Evolutionary conservation across 1,284 basidiomycete genomes (phyloP).

Genomic region (Golubevia sp.): DNA sequence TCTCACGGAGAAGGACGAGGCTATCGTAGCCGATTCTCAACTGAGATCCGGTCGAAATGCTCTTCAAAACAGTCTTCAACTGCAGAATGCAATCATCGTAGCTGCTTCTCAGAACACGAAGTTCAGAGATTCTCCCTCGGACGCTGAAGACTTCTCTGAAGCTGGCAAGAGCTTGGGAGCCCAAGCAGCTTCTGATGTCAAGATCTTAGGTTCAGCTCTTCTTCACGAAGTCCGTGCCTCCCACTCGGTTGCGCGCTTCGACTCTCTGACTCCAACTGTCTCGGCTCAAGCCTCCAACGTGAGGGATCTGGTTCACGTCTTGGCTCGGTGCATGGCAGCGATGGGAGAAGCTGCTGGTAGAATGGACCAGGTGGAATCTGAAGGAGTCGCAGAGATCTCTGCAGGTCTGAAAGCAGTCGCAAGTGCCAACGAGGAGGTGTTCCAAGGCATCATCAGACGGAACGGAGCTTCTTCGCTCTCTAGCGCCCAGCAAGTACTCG

Average conservation of each 20-base stretch:
- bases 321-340: background rate
- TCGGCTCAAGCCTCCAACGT: background rate
- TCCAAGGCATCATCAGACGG: background rate
- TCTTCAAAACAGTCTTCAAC: constrained; percentile 38
- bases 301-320: background rate
- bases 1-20: background rate
- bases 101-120: constrained; percentile 38
- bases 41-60: background rate
- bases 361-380: background rate
- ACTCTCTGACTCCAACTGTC: background rate
- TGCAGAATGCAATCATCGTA: constrained; percentile 34
- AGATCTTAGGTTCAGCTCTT: background rate
- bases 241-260: background rate
- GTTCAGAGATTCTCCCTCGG: constrained; percentile 30
- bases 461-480: background rate
- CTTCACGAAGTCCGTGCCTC: background rate
- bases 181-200: background rate
- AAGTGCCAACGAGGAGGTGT: background rate
- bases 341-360: background rate
- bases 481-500: background rate
- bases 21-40: background rate
- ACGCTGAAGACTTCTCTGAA: background rate
- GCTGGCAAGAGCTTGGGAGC: background rate
- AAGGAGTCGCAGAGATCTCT: background rate
- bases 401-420: background rate